A percentile compares a stretch with the other conserved stretches of the same genome.
phyloP scores from a whole-genome alignment of 73 alveolate genomes.

The Paramecium biaurelia region DNA sequence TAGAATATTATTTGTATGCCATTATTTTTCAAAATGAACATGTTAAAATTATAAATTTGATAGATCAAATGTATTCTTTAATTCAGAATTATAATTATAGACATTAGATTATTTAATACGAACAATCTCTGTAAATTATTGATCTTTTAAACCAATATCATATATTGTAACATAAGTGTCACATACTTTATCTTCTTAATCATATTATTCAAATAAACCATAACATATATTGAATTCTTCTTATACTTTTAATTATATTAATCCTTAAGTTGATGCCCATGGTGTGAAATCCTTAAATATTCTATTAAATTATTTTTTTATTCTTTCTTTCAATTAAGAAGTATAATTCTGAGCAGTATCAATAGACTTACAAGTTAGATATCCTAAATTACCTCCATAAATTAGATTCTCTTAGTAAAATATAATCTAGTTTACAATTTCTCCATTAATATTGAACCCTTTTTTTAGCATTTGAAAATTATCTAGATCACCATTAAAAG shows the following conservation, averaged over 20 bases:
- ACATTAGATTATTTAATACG: neutral
- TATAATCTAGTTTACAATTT: neutral
- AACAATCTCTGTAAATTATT: neutral
- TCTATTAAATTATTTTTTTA: neutral
- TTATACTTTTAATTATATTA: neutral
- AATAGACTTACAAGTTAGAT: neutral
- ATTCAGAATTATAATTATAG: neutral
- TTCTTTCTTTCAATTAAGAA: neutral
- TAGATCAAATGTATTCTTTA: neutral
- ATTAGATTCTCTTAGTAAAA: neutral
- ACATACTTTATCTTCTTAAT: neutral
- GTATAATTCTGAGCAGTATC: neutral
- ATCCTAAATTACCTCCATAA: conserved; percentile 30
- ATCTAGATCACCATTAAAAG: neutral
- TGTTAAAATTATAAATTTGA: neutral
- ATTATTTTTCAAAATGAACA: neutral
- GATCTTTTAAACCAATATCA: neutral
- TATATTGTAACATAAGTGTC: neutral
- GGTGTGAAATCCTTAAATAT: neutral
- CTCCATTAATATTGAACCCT: conserved; percentile 30
- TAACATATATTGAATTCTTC: neutral
- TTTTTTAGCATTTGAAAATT: neutral
- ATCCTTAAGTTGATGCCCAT: neutral
- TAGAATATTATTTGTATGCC: neutral
- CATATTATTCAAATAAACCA: conserved; percentile 37